A percentile compares a stretch with the other conserved stretches of the same genome.
These are phyloP conservation scores for Cladosporium sp. DNA, from an alignment of 2,329 filamentous ascomycete species.

Conservation along the genomic window DNA sequence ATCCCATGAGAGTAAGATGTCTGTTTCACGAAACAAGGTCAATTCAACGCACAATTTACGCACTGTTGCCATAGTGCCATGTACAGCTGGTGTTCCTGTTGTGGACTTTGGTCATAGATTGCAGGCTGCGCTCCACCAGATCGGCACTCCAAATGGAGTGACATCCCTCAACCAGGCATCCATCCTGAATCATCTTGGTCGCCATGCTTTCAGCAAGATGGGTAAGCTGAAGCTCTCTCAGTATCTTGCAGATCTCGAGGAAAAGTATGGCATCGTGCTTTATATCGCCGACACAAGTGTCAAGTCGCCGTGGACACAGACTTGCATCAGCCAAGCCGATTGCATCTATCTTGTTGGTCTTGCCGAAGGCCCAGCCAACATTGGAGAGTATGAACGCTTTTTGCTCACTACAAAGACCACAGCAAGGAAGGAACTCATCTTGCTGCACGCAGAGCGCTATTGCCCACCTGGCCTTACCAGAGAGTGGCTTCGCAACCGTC, in stretches of 20 bases:
- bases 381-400: conserved; percentile 95
- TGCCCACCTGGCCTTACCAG: conserved; percentile 79
- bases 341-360: conserved; percentile 90
- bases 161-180: conserved; percentile 90
- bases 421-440: conserved; percentile 83
- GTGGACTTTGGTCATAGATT: conserved; percentile 90
- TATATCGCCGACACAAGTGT: conserved; percentile 97
- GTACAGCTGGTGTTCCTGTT: conserved; percentile 86
- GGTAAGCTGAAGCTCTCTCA: conserved; percentile 93
- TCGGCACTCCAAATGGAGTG: conserved; percentile 83
- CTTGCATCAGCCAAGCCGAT: conserved; percentile 93
- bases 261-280: conserved; percentile 91
- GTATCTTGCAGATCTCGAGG: conserved; percentile 92
- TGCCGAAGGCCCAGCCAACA: conserved; percentile 81
- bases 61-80: conserved; percentile 86
- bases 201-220: conserved; percentile 96
- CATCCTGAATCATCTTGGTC: conserved; percentile 89
- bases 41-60: conserved; percentile 88
- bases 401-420: conserved; percentile 96
- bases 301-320: conserved; percentile 97
- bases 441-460: conserved; percentile 85
- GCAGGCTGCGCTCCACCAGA: conserved; percentile 81
- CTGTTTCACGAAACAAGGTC: conserved; percentile 56
- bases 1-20: conserved; percentile 38
- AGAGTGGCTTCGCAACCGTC: conserved; percentile 79